Evolutionary conservation across 164 flowering plant species (phyloP), one percentile per base, ranked within the genome.

Genomic region (Aristolochia contorta): DNA sequence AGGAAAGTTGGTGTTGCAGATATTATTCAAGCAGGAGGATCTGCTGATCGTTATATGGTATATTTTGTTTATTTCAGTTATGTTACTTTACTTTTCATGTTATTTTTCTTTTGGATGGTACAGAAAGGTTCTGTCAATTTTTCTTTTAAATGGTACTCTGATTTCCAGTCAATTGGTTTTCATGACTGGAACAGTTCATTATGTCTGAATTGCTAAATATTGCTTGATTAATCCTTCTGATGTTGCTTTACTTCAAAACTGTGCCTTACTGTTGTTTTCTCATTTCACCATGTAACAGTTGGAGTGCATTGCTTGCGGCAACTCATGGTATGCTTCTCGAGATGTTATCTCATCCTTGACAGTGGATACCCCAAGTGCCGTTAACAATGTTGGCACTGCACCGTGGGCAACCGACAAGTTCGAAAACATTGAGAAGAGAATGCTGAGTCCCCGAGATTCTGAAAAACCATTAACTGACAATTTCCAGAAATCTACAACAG

Each of bases 331-430:
- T 69, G 84, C 95, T n/a, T 86, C 92, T 6, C 77, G 92, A 68
- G 99, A 90, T 20, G 92, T 82, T 61, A 84, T 74, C 45, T 80
- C 99, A 6, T 69, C 77, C 10, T 67, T 93, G 66, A 83, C 97
- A 13, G 85, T 86, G 45, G 97, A 86, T 27, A 81, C 74, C 3
- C 84, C 91, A 30, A 80, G 66, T 58, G 67, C 79, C 24, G 69
- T 60, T 20, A 66, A 51, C 53, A 71, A 68, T 21, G 79, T 75
- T 20, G 79, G 79, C 22, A 69, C 90, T 4, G 96, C 82, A 49
- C 98, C 92, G 13, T 78, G 58, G 75, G 97, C 97, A 33, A 87
- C 97, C 18, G 79, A 89, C n/a, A 92, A 92, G 71, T 84, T 85
- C 56, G 96, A 87, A 68, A 82, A 68, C 20, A 78, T 81, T 10